Percentiles rank a stretch among this genome's conserved stretches.
These are phyloP conservation scores for Raffaelea albimanens DNA, from an alignment of 2,329 filamentous ascomycete genomes.

Conservation along the genomic window DNA sequence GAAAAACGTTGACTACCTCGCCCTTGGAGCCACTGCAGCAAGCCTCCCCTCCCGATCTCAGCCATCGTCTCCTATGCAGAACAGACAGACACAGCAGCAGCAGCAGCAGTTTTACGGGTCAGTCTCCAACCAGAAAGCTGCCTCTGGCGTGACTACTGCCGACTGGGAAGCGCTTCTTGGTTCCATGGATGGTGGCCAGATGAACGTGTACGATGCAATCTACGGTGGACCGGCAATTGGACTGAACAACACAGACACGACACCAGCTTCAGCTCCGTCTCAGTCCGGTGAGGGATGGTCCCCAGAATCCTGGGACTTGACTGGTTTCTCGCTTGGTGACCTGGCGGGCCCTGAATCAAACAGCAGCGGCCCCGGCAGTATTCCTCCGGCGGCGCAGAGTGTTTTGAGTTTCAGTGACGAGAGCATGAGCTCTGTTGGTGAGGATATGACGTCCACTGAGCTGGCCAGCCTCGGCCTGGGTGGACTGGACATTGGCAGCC, in stretches of 20 bases:
- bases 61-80: conserved; percentile 38
- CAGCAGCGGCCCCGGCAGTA: conserved; percentile 14
- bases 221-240: conserved; percentile 56
- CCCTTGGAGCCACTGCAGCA: conserved; percentile 15
- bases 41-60: conserved; percentile 27
- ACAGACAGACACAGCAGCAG: conserved; percentile 4
- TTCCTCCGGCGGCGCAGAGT: conserved; percentile 37
- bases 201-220: conserved; percentile 78
- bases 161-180: conserved; percentile 80
- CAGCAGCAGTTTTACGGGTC: conserved; percentile 24
- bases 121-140: conserved; percentile 25
- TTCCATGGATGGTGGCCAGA: conserved; percentile 67
- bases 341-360: conserved; percentile 16
- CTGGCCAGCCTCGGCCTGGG: conserved; percentile 29
- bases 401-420: conserved; percentile 49
- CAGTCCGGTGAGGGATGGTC: conserved; percentile 37
- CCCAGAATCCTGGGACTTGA: conserved; percentile 47
- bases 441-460: conserved; percentile 38
- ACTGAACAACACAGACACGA: conserved; percentile 26
- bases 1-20: conserved; percentile 52
- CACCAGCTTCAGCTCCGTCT: conserved; percentile 29
- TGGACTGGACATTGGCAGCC: conserved; percentile 30
- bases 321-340: conserved; percentile 41
- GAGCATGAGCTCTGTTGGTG: conserved; percentile 42
- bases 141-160: conserved; percentile 41